These are phyloP conservation scores for Pseudogymnoascus sp. DNA, from an alignment of 2,329 filamentous ascomycete genomes.

Conservation along the genomic window DNA sequence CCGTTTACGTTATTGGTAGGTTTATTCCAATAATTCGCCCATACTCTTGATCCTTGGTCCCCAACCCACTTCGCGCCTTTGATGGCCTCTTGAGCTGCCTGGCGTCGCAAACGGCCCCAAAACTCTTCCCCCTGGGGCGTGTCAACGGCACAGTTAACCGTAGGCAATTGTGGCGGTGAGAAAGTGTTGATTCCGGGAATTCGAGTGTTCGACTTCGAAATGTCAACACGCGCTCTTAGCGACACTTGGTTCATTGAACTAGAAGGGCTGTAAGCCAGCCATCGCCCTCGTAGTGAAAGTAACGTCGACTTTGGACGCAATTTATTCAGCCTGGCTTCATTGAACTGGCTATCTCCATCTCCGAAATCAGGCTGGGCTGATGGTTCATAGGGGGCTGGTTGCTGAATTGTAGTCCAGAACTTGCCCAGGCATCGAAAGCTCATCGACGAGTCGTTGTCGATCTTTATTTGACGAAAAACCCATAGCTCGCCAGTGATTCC, in stretches of 20 bases:
- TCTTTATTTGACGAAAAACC: conserved; percentile 52
- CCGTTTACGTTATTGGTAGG: conserved; percentile 31
- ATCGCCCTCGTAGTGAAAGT: conserved; percentile 60
- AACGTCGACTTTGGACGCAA: conserved; percentile 40
- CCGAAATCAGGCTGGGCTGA: conserved; percentile 13
- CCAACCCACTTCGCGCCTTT: conserved; percentile 67
- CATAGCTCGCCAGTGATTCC: conserved; percentile 81
- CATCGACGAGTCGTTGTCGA: conserved; percentile 34
- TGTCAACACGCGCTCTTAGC: conserved; percentile 55
- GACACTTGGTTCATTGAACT: conserved; percentile 63
- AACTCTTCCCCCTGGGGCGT: conserved; percentile 63
- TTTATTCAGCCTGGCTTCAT: conserved; percentile 27
- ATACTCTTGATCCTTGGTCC: conserved; percentile 66
- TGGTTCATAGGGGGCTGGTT: conserved; percentile 36
- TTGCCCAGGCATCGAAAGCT: conserved; percentile 68
- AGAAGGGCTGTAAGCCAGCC: conserved; percentile 66
- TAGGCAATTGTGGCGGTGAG: conserved; percentile 60
- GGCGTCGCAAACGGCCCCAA: conserved; percentile 68
- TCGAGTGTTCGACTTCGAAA: conserved; percentile 42
- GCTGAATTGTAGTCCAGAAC: conserved; percentile 80
- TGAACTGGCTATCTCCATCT: conserved; percentile 30
- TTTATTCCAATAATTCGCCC: conserved; percentile 73
- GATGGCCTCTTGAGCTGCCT: conserved; percentile 70
- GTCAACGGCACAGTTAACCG: conserved; percentile 59
- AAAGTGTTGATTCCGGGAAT: conserved; percentile 49